Evolutionary conservation across 2,329 filamentous ascomycete genomes (phyloP).

Genomic region (Penicillium rolfsii): DNA sequence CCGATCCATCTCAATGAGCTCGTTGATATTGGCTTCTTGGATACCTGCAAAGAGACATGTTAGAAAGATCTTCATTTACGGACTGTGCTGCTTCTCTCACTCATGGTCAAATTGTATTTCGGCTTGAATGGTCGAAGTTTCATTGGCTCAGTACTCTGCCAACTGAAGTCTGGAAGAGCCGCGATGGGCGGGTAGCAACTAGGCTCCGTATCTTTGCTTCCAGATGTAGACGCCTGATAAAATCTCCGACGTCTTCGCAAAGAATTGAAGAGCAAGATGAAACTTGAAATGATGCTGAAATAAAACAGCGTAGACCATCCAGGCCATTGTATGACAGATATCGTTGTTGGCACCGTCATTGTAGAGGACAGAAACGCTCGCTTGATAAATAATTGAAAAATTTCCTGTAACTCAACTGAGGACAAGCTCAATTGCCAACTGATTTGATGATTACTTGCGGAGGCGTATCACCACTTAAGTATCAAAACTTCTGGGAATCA

Average conservation of each 20-base stretch:
- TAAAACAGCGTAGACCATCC: background rate
- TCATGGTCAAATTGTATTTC: constrained; percentile 21
- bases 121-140: constrained; percentile 19
- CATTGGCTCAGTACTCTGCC: constrained; percentile 11
- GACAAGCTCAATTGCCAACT: no score
- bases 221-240: background rate
- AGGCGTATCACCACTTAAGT: background rate
- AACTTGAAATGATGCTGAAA: background rate
- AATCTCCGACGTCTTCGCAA: background rate
- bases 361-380: background rate
- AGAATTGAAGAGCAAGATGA: background rate
- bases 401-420: no score
- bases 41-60: constrained; percentile 2
- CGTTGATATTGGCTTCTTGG: constrained; percentile 11
- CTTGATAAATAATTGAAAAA: background rate
- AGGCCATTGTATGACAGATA: background rate
- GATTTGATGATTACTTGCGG: background rate
- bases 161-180: constrained; percentile 13
- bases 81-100: background rate
- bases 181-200: constrained; percentile 9
- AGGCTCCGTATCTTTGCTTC: background rate
- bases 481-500: background rate
- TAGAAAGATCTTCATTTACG: background rate
- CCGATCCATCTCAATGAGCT: constrained; percentile 20
- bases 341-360: background rate